Evolutionary conservation across 2,329 filamentous ascomycete species (phyloP).

Genomic region (Fonsecaea multimorphosa): DNA sequence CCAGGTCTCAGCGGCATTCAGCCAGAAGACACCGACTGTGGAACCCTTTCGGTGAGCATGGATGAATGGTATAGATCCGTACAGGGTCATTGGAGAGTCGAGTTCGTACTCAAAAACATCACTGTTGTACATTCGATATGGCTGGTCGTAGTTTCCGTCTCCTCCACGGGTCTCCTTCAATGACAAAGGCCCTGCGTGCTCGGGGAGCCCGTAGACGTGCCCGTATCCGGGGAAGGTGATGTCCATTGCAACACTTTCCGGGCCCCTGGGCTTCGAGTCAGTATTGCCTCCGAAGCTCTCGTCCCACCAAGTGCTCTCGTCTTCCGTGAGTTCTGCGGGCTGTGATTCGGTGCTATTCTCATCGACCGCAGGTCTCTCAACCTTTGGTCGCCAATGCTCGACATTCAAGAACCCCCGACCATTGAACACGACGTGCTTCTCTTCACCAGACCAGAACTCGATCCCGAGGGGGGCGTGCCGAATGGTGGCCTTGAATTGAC

Average conservation of each 20-base stretch:
- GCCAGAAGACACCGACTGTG: slow-evolving; percentile 94
- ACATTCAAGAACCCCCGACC: slow-evolving; percentile 87
- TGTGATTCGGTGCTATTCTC: slow-evolving; percentile 51
- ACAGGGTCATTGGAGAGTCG: slow-evolving; percentile 97
- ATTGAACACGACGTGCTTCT: slow-evolving; percentile 85
- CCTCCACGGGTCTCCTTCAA: slow-evolving; percentile 88
- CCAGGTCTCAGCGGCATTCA: slow-evolving; percentile 97
- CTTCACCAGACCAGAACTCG: slow-evolving; percentile 83
- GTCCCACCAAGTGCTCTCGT: slow-evolving; percentile 97
- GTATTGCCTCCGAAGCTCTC: slow-evolving; percentile 95
- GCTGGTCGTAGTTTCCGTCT: slow-evolving; percentile 81
- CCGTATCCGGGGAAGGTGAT: slow-evolving; percentile 91
- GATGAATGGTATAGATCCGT: slow-evolving; percentile 97
- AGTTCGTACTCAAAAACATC: slow-evolving; percentile 98
- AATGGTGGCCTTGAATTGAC: slow-evolving; percentile 81
- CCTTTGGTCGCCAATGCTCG: slow-evolving; percentile 92
- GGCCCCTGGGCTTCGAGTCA: slow-evolving; percentile 91
- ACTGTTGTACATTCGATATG: slow-evolving; percentile 92
- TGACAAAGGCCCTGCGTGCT: slow-evolving; percentile 86
- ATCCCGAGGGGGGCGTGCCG: slow-evolving; percentile 81
- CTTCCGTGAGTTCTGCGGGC: slow-evolving; percentile 58
- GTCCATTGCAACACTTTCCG: slow-evolving; percentile 88
- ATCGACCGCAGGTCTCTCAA: slow-evolving; percentile 62
- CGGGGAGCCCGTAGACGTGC: slow-evolving; percentile 92
- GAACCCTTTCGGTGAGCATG: slow-evolving; percentile 94